phyloP scores from a whole-genome alignment of 306 rosid genomes.

The Biancaea sappan region DNA sequence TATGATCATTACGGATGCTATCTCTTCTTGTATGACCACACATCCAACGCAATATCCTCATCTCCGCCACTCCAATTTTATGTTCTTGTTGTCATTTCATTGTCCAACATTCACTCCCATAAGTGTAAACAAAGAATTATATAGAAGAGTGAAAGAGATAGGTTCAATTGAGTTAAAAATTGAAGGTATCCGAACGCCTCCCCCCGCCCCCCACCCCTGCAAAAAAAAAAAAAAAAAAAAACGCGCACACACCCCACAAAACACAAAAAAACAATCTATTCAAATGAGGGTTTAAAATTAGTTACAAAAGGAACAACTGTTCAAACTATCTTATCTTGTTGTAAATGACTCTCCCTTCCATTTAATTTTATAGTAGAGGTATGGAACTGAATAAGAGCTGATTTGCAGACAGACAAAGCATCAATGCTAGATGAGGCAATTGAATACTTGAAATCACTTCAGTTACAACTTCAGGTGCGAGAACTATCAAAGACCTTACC shows the following conservation, averaged over 20 bases:
- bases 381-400: slow-evolving; percentile 10
- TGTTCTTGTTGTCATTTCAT: too few relatives aligned
- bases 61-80: too few relatives aligned
- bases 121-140: too few relatives aligned
- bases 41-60: too few relatives aligned
- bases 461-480: slow-evolving; percentile 89
- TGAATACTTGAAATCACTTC: slow-evolving; percentile 88
- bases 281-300: not conserved
- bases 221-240: too few relatives aligned
- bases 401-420: slow-evolving; percentile 90
- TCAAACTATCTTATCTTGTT: not conserved
- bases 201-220: not conserved
- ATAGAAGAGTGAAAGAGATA: not conserved
- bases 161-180: not conserved
- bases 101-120: too few relatives aligned
- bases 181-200: not conserved
- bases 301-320: not conserved
- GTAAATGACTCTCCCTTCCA: slow-evolving; percentile 19
- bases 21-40: too few relatives aligned
- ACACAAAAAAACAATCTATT: too few relatives aligned
- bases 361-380: slow-evolving; percentile 13
- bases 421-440: slow-evolving; percentile 96
- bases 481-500: not conserved
- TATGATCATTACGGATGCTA: too few relatives aligned
- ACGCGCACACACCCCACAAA: too few relatives aligned